Evolutionary conservation across 139 green algal species (phyloP), one percentile per base, ranked within the genome.

Genomic region (Chlamydomonas eustigma): DNA sequence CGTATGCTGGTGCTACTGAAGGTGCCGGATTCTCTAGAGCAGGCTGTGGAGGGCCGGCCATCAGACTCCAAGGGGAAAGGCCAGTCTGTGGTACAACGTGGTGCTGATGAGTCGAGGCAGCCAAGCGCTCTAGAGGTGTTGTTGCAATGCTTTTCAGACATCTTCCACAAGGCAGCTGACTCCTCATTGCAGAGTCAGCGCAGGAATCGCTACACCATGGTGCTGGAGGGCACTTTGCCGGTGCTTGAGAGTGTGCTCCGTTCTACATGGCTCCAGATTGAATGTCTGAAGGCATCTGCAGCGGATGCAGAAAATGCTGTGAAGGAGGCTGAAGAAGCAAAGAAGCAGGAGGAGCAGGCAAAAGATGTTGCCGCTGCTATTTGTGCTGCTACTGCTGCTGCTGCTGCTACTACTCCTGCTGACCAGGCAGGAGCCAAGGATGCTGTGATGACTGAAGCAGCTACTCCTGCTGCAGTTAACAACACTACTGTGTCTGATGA

Each of bases 271-370:
- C 25, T 70, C 25, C 58, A 70, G 58, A 70, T 70, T 28, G 58
- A 70, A 24, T 28, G 28, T 6, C 58, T 70, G 58, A 70, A 58
- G 44, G 44, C 44, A 58, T 12, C 12, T 12, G 44, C 12, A 18
- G 44, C 44, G 44, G 12, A 18, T 12, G 44, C 58, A 8, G 34
- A 70, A 22, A 72, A 82, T 35, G 77, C 85, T 31, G 67, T 79
- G 12, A 82, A 85, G 32, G 85, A 81, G 63, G 65, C 75, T 18
- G 24, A 33, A 1, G 37, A 5, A 1, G 52, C 35, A 0, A 73
- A 39, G 18, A 18, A 12, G 5, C 32, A 50, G 4, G 32, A 25
- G 3, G 67, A 31, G 33, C 37, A 36, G 12, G 33, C 33, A 36
- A 38, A 24, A 4, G 33, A 25, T 25, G 52, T 34, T 44, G 65